Base-by-base conservation (phyloP, 78 protist genomes). In the Guillardia theta region DNA sequence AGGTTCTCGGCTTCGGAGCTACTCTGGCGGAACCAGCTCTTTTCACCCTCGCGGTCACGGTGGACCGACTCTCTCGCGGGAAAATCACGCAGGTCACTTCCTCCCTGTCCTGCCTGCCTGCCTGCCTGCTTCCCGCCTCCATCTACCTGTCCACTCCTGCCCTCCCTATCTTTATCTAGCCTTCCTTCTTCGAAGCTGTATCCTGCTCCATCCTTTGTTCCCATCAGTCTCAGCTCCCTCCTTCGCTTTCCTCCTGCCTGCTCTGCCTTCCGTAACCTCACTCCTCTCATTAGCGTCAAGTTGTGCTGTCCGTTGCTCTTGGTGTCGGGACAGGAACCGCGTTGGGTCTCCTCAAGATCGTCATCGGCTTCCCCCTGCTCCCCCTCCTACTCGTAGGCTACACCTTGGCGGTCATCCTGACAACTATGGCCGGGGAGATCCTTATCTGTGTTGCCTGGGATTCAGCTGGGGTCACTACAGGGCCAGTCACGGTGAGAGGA, bases 401-500 rank as follows among this genome's bases (percentile, higher is more conserved):
- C 83, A 22, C 22, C 3, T 1, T 70, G 21, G 83, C 83, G 1
- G 83, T 43, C 33, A 33, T 70, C 45, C 41, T 70, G 36, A 70
- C n/a, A n/a, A n/a, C 83, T 24, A 70, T 70, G 21, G 46, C 83
- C 33, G 22, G 45, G 83, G 83, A 70, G 83, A 12, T 70, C 46
- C 22, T 70, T 22, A 43, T 70, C 45, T 36, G 36, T 24, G 41
- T 70, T 0, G 83, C 83, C 37, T 78, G 90, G 90, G 90, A 78
- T 48, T 43, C 50, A 0, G 90, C 90, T 18, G 90, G 90, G 18
- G 90, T 78, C 33, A 78, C 90, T 4, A 78, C 90, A 8, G 90
- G 90, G 48, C 90, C 90, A 3, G 90, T 78, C 43, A 78, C 90
- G 0, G 83, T 58, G 70, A 58, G 70, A 58, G 70, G 70, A 6